Evolutionary conservation across 257 asterid genomes (phyloP).

Genomic region (Anisodus tanguticus): DNA sequence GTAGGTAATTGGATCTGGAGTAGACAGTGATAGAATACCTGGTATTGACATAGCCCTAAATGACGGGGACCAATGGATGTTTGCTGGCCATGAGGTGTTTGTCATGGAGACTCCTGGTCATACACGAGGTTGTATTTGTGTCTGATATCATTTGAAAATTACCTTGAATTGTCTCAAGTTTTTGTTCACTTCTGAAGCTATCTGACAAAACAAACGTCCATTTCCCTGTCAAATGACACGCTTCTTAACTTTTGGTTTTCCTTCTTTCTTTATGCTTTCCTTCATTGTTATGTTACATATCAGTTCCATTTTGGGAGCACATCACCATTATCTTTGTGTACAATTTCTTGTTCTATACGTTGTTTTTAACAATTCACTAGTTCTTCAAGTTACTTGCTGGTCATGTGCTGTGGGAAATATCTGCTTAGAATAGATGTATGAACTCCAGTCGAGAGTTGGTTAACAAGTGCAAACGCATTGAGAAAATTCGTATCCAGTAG

Average conservation of each 20-base stretch:
- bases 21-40: conserved; percentile 90
- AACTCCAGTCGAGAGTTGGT: not conserved
- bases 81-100: conserved; percentile 94
- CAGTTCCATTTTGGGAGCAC: not conserved
- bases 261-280: not conserved
- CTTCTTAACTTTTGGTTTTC: not conserved
- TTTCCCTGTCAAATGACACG: conserved; percentile 1
- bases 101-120: conserved; percentile 94
- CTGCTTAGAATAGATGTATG: not conserved
- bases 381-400: conserved; percentile 2
- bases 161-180: conserved; percentile 20
- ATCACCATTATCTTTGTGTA: not conserved
- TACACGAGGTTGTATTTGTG: conserved; percentile 69
- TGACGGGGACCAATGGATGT: conserved; percentile 97
- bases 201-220: not conserved
- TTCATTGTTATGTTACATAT: not conserved
- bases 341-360: not conserved
- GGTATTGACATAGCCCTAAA: conserved; percentile 85
- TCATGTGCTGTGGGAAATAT: conserved; percentile 10
- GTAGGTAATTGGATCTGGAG: conserved; percentile 85
- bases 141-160: conserved; percentile 32
- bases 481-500: not conserved
- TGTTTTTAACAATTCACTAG: not conserved
- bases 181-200: not conserved
- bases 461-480: not conserved